A percentile compares a stretch with the other conserved stretches of the same genome.
Conservation (phyloP, 2,329 filamentous ascomycete genomes). For the Penicillium vulpinum region DNA sequence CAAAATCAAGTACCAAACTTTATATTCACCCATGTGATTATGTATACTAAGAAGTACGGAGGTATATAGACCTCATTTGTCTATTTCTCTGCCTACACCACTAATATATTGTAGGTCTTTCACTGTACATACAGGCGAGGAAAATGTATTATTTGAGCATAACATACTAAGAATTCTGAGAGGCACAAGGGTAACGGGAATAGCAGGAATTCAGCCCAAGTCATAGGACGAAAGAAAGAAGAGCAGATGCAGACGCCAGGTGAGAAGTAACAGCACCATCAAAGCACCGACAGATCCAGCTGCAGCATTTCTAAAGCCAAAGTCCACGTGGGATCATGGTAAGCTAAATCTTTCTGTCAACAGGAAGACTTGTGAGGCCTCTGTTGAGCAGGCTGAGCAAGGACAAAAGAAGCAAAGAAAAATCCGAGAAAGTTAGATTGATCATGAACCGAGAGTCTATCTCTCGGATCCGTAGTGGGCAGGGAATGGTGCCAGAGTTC, state of each 20-base stretch:
- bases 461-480: constrained; percentile 13
- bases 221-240: constrained; percentile 15
- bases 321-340: constrained; percentile 28
- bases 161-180: constrained; percentile 32
- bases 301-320: constrained; percentile 32
- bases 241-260: constrained; percentile 37
- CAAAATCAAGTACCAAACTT: not conserved
- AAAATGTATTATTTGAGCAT: constrained; percentile 38
- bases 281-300: constrained; percentile 30
- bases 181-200: constrained; percentile 22
- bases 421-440: constrained; percentile 19
- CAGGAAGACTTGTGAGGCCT: constrained; percentile 11
- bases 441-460: constrained; percentile 15
- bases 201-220: constrained; percentile 31
- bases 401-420: constrained; percentile 22
- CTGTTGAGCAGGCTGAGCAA: constrained; percentile 15
- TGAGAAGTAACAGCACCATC: constrained; percentile 26
- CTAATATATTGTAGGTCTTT: not conserved
- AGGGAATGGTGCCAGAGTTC: not conserved
- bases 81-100: not conserved
- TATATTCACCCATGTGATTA: too few relatives aligned
- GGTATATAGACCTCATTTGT: not conserved
- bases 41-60: too few relatives aligned
- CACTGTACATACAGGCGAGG: constrained; percentile 15
- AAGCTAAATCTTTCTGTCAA: constrained; percentile 17